Base-by-base conservation (phyloP, 2,329 filamentous ascomycete genomes). In the Sporothrix mexicana region DNA sequence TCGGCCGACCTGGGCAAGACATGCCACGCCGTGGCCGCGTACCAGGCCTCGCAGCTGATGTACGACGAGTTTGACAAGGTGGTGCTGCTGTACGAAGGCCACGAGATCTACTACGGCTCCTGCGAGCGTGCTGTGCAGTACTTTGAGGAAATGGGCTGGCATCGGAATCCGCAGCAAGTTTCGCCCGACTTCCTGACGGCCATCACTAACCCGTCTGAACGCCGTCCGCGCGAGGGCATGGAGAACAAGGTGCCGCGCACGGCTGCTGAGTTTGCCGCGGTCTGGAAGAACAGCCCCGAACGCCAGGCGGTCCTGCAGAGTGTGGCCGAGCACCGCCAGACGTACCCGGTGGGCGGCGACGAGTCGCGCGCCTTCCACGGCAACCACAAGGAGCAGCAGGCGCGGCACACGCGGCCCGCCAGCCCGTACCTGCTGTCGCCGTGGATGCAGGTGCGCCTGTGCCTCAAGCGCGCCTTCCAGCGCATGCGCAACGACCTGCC, bases 161-260 rank as follows among this genome's bases (percentile, higher is more conserved):
- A 88, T 36, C 92, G 83, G 13, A 84, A 83, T 0, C 81, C 83
- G 0, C 79, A 84, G 10, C 84, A 91, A 78, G 95, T 92, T 0
- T 94, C 92, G 0, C 89, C 92, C 1, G 93, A 95, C 79, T 95
- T 94, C 81, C 80, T 95, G 57, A 94, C 92, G 0, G 90, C 91
- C 0, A 85, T 94, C 17, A 93, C 92, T 1, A 93, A 95, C 78
- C 88, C 91, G 0, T 88, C 87, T 10, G 92, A 94, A 77, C 87
- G 93, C 47, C 85, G 87, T 17, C 91, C 94, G 79, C 88, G 91
- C 20, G 80, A 84, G 0, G 92, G 91, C 0, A 90, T 86, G 75
- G 84, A 89, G 79, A 84, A 81, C 77, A 86, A 81, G 77, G 86
- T 84, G 1, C 88, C 88, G 2, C 85, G 88, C 70, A 90, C 88